These are phyloP conservation scores for Seminavis robusta DNA, from an alignment of 108 stramenopile genomes.

Conservation along the genomic window DNA sequence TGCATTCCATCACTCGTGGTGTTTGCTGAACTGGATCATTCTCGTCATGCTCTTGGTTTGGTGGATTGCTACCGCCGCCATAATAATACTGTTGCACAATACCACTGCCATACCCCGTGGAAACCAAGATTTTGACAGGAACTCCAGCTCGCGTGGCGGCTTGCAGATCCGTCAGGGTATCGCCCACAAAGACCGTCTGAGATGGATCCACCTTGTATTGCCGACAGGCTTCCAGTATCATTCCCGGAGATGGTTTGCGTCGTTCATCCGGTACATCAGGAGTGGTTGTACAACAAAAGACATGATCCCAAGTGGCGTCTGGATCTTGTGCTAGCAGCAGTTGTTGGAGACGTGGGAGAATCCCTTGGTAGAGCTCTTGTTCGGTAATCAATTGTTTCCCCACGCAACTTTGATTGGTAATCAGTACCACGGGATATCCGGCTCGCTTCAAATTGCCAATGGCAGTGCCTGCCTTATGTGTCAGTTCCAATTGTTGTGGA, in stretches of 20 bases:
- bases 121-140: constrained; percentile 12
- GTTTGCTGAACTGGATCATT: no score
- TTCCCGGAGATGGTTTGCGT: constrained; percentile 40
- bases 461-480: constrained; percentile 14
- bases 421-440: constrained; percentile 21
- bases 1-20: no score
- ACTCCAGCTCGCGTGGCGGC: constrained; percentile 23
- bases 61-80: background rate
- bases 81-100: constrained; percentile 1
- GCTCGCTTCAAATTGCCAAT: constrained; percentile 21
- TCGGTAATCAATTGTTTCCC: constrained; percentile 28
- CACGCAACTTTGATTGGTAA: constrained; percentile 44
- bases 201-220: constrained; percentile 4
- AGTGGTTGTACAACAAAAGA: constrained; percentile 28
- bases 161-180: constrained; percentile 33
- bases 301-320: constrained; percentile 19
- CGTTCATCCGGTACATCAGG: constrained; percentile 14
- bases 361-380: constrained; percentile 15
- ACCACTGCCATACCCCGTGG: constrained; percentile 22
- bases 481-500: constrained; percentile 15
- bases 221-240: constrained; percentile 29
- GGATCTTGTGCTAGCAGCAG: constrained; percentile 17
- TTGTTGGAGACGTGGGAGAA: constrained; percentile 15
- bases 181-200: constrained; percentile 21
- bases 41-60: background rate